Percentiles rank a stretch among this genome's conserved stretches.
phyloP scores from a whole-genome alignment of 2,329 filamentous ascomycete genomes.

The Xylariaceae sp. region DNA sequence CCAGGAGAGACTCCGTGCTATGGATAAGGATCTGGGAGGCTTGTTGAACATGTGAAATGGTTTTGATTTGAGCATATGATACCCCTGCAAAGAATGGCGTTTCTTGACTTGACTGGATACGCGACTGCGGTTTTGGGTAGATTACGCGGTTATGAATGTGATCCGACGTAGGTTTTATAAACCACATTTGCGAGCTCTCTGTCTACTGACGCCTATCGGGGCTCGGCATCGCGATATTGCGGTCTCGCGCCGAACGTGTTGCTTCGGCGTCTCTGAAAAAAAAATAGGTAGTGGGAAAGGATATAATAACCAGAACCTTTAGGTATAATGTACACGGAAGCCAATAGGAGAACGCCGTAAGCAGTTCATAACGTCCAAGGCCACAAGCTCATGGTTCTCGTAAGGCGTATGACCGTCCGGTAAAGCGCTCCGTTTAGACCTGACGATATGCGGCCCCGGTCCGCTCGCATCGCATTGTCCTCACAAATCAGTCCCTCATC shows the following conservation, averaged over 20 bases:
- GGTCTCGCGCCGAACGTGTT: neutral
- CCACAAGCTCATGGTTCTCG: neutral
- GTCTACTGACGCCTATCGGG: neutral
- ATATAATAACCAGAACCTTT: neutral
- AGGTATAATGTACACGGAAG: neutral
- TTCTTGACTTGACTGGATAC: neutral
- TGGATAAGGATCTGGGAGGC: constrained; percentile 55
- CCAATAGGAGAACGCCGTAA: neutral
- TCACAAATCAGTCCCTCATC: neutral
- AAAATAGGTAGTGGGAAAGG: neutral
- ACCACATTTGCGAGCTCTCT: neutral
- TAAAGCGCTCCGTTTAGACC: neutral
- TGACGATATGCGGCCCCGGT: neutral
- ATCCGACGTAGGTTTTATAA: neutral
- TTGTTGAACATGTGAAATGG: constrained; percentile 47
- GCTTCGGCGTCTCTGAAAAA: neutral
- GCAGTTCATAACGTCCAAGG: neutral
- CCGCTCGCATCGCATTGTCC: neutral
- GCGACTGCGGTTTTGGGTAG: neutral
- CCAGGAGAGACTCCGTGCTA: constrained; percentile 48
- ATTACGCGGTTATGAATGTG: neutral
- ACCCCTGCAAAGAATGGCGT: constrained; percentile 11
- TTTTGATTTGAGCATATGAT: constrained; percentile 15
- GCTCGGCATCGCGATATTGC: neutral
- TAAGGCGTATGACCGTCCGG: neutral